Conservation (phyloP, 352 stramenopile species). For the Plasmopara halstedii region DNA sequence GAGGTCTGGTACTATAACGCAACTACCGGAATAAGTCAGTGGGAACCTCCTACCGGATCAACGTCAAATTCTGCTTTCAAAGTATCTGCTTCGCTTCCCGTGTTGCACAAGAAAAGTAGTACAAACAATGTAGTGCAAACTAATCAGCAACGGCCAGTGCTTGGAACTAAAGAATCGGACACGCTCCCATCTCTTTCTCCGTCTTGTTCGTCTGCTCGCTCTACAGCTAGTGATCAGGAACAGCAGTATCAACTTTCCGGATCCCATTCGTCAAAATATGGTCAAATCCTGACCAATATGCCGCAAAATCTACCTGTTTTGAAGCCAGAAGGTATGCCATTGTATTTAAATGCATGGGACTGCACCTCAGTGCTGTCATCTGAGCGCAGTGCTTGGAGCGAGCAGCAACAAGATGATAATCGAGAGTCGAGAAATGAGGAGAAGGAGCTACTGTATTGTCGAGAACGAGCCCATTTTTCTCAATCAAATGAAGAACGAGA, state of each 20-base stretch:
- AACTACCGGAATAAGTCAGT: no score
- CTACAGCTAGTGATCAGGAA: slow-evolving; percentile 20
- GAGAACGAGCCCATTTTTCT: slow-evolving; percentile 6
- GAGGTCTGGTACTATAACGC: no score
- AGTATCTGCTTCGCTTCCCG: slow-evolving; percentile 12
- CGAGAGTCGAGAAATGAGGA: slow-evolving; percentile 6
- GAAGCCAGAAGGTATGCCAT: slow-evolving; percentile 20
- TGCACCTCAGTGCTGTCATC: slow-evolving; percentile 53
- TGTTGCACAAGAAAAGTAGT: slow-evolving; percentile 7
- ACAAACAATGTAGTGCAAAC: slow-evolving; percentile 3
- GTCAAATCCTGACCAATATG: slow-evolving; percentile 1
- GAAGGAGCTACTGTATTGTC: slow-evolving; percentile 7
- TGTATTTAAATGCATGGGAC: slow-evolving; percentile 42
- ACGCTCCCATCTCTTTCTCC: slow-evolving; percentile 28
- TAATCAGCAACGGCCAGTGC: slow-evolving; percentile 1
- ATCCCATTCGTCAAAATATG: no score
- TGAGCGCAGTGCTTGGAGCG: slow-evolving; percentile 38
- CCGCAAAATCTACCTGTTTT: slow-evolving; percentile 23
- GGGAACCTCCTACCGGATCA: no score
- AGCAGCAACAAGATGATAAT: slow-evolving; percentile 25
- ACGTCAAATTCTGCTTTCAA: neutral
- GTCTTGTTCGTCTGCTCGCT: slow-evolving; percentile 27
- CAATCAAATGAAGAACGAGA: slow-evolving; percentile 10
- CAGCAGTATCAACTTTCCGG: slow-evolving; percentile 11
- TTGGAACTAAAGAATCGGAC: neutral